Conservation (phyloP, 2,329 filamentous ascomycete species). For the Fusarium sp. region DNA sequence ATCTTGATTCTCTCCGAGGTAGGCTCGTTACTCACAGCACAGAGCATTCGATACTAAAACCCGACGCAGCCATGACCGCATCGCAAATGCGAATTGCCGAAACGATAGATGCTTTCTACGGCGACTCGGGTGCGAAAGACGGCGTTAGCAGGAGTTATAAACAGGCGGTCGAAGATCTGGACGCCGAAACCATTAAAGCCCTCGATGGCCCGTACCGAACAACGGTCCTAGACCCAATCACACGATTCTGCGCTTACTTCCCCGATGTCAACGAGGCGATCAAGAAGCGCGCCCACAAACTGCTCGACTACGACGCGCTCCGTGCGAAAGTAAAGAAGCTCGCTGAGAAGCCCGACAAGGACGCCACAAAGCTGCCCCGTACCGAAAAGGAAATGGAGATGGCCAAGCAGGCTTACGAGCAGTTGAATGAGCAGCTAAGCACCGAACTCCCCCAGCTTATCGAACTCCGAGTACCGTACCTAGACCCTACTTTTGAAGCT, state of each 20-base stretch:
- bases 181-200: slow-evolving; percentile 98
- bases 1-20: slow-evolving; percentile 94
- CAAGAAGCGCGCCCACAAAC: slow-evolving; percentile 98
- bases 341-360: slow-evolving; percentile 98
- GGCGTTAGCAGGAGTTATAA: slow-evolving; percentile 98
- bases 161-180: slow-evolving; percentile 96
- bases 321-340: slow-evolving; percentile 97
- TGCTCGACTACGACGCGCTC: slow-evolving; percentile 96
- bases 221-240: slow-evolving; percentile 95
- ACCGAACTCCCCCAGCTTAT: slow-evolving; percentile 94
- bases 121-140: slow-evolving; percentile 92
- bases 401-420: slow-evolving; percentile 92
- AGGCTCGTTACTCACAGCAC: not conserved
- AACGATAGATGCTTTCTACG: slow-evolving; percentile 99
- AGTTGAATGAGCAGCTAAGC: slow-evolving; percentile 95
- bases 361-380: slow-evolving; percentile 93
- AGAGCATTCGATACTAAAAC: slow-evolving; percentile 20
- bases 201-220: slow-evolving; percentile 94
- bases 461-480: slow-evolving; percentile 94
- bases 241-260: slow-evolving; percentile 97
- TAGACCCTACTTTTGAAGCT: slow-evolving; percentile 96
- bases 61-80: slow-evolving; percentile 87
- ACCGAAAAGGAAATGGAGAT: slow-evolving; percentile 97
- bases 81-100: slow-evolving; percentile 99
- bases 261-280: slow-evolving; percentile 99